phyloP scores from a whole-genome alignment of 768 basidiomycete species.

The Boletus vinaceobasis region DNA sequence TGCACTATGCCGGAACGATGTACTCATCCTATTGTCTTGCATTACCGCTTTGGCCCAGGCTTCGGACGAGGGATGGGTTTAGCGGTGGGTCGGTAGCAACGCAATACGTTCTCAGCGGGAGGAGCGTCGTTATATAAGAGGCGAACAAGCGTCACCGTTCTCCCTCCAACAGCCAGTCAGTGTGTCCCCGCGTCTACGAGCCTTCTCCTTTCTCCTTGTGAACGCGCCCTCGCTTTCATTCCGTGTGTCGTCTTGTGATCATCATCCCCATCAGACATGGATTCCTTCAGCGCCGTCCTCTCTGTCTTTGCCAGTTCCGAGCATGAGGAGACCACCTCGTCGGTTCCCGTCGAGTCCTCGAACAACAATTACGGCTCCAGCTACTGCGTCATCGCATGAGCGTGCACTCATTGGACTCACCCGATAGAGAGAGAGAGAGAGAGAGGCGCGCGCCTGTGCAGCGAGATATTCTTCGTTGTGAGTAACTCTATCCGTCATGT shows the following conservation, averaged over 20 bases:
- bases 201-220: background rate
- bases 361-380: background rate
- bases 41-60: constrained; percentile 4
- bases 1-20: too few relatives aligned
- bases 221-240: background rate
- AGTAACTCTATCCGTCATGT: constrained; percentile 1
- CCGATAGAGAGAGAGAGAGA: background rate
- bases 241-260: background rate
- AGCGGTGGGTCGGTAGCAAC: background rate
- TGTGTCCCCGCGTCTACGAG: constrained; percentile 1
- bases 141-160: background rate
- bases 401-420: background rate
- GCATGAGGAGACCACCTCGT: constrained; percentile 3
- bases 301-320: constrained; percentile 12
- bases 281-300: constrained; percentile 17
- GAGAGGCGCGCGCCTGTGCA: background rate
- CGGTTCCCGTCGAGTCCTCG: constrained; percentile 15
- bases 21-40: constrained; percentile 20
- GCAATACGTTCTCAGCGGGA: constrained; percentile 1
- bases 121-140: constrained; percentile 16
- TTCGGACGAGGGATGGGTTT: background rate
- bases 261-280: constrained; percentile 15
- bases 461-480: constrained; percentile 19
- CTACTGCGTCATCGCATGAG: constrained; percentile 24
- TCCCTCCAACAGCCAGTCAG: constrained; percentile 7